phyloP scores from a whole-genome alignment of 192 early-diverging fungal species.

The Coemansia sp. region DNA sequence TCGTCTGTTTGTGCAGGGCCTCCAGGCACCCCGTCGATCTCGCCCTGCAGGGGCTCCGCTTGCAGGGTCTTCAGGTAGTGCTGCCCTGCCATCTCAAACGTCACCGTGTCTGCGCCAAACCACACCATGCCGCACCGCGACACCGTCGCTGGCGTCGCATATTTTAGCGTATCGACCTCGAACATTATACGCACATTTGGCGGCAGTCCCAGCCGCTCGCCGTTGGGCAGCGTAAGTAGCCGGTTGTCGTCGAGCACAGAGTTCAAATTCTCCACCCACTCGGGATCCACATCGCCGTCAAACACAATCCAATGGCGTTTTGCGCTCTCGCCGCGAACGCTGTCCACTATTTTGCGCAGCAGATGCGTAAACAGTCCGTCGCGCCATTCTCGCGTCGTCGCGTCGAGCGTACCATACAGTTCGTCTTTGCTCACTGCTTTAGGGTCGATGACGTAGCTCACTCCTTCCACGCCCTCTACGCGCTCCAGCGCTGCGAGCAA shows the following conservation, averaged over 20 bases:
- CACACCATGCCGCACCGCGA: constrained; percentile 99
- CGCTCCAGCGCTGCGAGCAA: constrained; percentile 86
- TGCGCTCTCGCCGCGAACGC: constrained; percentile 90
- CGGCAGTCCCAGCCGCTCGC: constrained; percentile 93
- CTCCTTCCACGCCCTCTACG: constrained; percentile 87
- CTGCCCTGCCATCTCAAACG: constrained; percentile 71
- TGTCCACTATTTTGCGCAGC: constrained; percentile 96
- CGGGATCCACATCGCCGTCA: constrained; percentile 99
- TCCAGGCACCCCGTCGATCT: constrained; percentile 43
- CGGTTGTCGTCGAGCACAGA: constrained; percentile 98
- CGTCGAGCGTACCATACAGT: constrained; percentile 93
- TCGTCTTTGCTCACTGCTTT: constrained; percentile 98
- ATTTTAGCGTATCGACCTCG: constrained; percentile 97
- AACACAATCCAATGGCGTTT: constrained; percentile 99
- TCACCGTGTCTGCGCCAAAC: constrained; percentile 93
- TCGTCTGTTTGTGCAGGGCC: constrained; percentile 29
- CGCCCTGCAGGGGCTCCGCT: constrained; percentile 73
- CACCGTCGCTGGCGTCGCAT: constrained; percentile 97
- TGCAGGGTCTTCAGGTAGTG: constrained; percentile 83
- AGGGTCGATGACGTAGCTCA: constrained; percentile 94
- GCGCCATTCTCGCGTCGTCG: constrained; percentile 99
- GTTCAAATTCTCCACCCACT: constrained; percentile 98
- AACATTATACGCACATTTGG: constrained; percentile 98
- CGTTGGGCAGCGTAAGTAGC: constrained; percentile 95
- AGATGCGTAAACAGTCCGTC: constrained; percentile 98